Evolutionary conservation across 495 filamentous ascomycete species (phyloP).

Genomic region (Penicillium simplicissimum): DNA sequence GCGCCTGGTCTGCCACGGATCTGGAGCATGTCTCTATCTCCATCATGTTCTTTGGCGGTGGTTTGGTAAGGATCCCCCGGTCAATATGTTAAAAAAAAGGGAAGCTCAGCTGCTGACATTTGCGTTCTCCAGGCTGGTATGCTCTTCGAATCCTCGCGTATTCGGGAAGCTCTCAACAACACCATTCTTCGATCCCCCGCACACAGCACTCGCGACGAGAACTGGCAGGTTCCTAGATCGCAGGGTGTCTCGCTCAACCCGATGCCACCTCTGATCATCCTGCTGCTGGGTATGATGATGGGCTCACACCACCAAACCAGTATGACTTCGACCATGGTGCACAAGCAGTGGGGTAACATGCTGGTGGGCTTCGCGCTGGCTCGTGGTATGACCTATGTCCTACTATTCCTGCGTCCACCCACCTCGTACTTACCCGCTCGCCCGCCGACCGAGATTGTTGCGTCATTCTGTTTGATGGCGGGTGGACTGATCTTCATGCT

Average conservation of each 20-base stretch:
- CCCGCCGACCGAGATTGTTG: constrained; percentile 86
- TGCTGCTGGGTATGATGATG: constrained; percentile 93
- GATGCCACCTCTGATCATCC: constrained; percentile 80
- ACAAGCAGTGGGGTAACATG: constrained; percentile 91
- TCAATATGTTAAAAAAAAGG: neutral
- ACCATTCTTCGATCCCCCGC: constrained; percentile 48
- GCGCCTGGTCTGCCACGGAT: constrained; percentile 72
- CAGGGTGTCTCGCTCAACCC: constrained; percentile 85
- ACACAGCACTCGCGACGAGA: constrained; percentile 48
- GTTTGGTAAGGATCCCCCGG: constrained; percentile 59
- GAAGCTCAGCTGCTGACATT: constrained; percentile 1
- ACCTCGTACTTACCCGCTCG: constrained; percentile 79
- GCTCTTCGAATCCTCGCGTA: constrained; percentile 77
- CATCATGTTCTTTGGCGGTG: constrained; percentile 91
- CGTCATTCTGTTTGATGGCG: constrained; percentile 81
- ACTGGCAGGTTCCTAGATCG: constrained; percentile 59
- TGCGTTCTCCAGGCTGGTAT: constrained; percentile 67
- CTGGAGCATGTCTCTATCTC: constrained; percentile 93
- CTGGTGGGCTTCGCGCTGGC: constrained; percentile 79
- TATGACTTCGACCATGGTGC: constrained; percentile 87
- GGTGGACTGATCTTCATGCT: constrained; percentile 94
- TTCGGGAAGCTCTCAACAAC: constrained; percentile 71
- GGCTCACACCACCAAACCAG: constrained; percentile 83
- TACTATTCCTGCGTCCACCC: constrained; percentile 80
- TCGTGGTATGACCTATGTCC: constrained; percentile 75